Evolutionary conservation across 1,284 basidiomycete genomes (phyloP), one percentile per base, ranked within the genome.

Genomic region (Fomitopsis betulina): DNA sequence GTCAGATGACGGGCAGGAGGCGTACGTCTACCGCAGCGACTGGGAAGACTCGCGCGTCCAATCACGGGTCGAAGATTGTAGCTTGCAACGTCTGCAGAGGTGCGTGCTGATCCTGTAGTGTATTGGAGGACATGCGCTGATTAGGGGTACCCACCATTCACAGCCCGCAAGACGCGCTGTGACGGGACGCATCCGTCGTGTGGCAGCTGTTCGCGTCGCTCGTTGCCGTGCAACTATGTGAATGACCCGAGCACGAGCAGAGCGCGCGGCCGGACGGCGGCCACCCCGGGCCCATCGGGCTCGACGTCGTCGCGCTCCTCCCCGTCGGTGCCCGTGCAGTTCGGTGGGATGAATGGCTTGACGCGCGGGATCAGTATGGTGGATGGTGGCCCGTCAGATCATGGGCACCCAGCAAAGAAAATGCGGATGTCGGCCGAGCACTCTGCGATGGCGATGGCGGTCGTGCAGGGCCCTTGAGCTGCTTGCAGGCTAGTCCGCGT

Each of bases 61-160:
- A 80, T 58, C 87, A 86, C 54, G 89, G 89, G 15, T 88, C 89
- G 54, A 91, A 91, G 69, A 87, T 91, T 19, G 89, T 91, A 33
- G 89, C 89, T 9, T 91, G 89, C 73, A 91, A 91, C 70, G 88
- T 88, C 68, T 91, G 89, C 73, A 81, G 89, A 77, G 87, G 89
- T 91, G 67, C 58, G 83, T 49, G 45, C 6, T 27, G 45, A n/a
- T 30, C 10, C 0, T 53, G 19, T 21, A 43, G 1, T n/a, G 35
- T 7, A 50, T 12, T 5, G 30, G 49, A 49, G 54, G 59, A 35
- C n/a, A 13, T 53, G 30, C 49, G 53, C 64, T 51, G 49, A 51
- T 37, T 21, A 30, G 10, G 21, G 49, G 9, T 50, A 5, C n/a
- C 47, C 32, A 23, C 33, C 19, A 4, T n/a, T 47, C 10, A 40